Base-by-base conservation (phyloP, 2,329 filamentous ascomycete species). In the Aspergillus arachidicola region DNA sequence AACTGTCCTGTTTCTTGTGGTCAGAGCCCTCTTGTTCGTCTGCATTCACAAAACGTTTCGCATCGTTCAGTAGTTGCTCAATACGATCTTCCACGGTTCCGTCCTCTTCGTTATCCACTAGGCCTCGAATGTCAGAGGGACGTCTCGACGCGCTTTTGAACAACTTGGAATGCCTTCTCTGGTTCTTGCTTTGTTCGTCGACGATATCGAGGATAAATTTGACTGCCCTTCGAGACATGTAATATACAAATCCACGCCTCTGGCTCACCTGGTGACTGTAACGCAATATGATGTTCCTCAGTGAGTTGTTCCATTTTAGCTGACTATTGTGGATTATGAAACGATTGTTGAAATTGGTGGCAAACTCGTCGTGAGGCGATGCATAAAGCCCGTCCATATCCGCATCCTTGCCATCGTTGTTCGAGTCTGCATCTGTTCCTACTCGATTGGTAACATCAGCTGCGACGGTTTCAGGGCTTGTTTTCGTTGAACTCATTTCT, bases 171-270 rank as follows among this genome's bases (percentile, higher is more conserved):
- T 75, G 70, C 64, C 79, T 79, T 59, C 78, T 78, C 73, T 91
- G 91, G 23, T 88, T 87, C 76, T 91, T 95, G 68, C 87, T 87
- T 76, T 97, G 94, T 75, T 99, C 95, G 61, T 98, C 94, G 3
- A 99, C 92, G 69, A 99, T 96, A 76, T 99, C 95, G 11, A 98
- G 83, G 62, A 99, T 98, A 75, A 99, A 99, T 73, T 98, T 99
- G 73, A 99, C 92, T 4, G 95, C 96, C 66, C 93, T 89, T 54
- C 94, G 88, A 12, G 96, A 98, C 80, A 98, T 90, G 79, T 99
- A 99, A 81, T 99, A 99, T 34, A 99, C 90, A 74, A 99, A 98
- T 58, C 95, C 96, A 69, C 95, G 89, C 58, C 95, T 87, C 79
- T 99, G 96, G 75, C 94, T 93, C 72, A 96, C 95, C 81, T 99